A percentile compares a stretch with the other conserved stretches of the same genome.
Evolutionary conservation across 2,329 filamentous ascomycete species (phyloP).

Genomic region (Aspergillus neoniger): DNA sequence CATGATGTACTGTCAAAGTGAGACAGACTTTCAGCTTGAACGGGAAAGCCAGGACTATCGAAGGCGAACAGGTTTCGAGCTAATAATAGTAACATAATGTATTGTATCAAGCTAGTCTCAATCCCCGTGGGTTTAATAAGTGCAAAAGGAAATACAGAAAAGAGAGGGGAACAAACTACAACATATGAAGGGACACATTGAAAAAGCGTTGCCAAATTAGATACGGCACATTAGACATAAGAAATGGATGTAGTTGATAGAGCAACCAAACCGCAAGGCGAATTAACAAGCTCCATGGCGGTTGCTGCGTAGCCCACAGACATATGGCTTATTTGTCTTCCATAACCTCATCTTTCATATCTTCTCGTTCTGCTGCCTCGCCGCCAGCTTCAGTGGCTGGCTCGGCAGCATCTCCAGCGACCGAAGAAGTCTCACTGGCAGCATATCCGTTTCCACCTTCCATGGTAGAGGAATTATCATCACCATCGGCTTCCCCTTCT

Average conservation of each 20-base stretch:
- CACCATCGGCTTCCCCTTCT: constrained; percentile 30
- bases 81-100: background rate
- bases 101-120: background rate
- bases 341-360: constrained; percentile 31
- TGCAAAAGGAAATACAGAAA: background rate
- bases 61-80: background rate
- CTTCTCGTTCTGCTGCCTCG: constrained; percentile 13
- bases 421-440: constrained; percentile 36
- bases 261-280: background rate
- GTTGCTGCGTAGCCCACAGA: background rate
- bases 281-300: background rate
- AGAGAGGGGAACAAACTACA: background rate
- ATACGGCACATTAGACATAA: constrained; percentile 3
- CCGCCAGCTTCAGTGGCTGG: constrained; percentile 7
- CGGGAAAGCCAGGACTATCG: background rate
- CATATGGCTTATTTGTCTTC: constrained; percentile 23
- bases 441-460: constrained; percentile 36
- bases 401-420: constrained; percentile 22
- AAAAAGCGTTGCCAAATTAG: background rate
- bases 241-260: constrained; percentile 1
- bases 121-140: background rate
- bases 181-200: background rate
- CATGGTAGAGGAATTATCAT: constrained; percentile 36
- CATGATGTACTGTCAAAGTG: background rate
- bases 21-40: no score